These are phyloP conservation scores for Russula virescens DNA, from an alignment of 768 basidiomycete genomes.

Conservation along the genomic window DNA sequence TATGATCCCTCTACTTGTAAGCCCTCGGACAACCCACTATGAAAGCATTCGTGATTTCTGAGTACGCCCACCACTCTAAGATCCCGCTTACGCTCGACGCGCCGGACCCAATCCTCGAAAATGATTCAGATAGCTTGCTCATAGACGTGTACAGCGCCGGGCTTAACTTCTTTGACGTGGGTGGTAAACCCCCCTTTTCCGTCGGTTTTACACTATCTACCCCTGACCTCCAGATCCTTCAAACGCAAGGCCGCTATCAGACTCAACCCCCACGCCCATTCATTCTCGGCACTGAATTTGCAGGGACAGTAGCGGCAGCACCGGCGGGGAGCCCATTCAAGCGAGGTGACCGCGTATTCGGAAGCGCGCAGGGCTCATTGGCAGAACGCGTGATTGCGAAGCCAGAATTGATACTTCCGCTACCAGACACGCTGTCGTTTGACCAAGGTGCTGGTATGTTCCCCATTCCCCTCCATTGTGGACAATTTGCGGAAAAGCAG, in stretches of 20 bases:
- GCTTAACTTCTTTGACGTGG: conserved; percentile 43
- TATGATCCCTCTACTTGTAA: not conserved
- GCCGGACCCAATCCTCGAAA: conserved; percentile 33
- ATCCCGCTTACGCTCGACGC: conserved; percentile 34
- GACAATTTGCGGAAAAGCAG: not conserved
- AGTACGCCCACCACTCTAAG: conserved; percentile 39
- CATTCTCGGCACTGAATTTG: conserved; percentile 77
- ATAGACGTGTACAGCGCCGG: conserved; percentile 47
- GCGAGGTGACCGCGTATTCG: conserved; percentile 84
- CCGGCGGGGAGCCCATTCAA: conserved; percentile 74
- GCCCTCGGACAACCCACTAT: conserved; percentile 23
- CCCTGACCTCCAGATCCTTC: conserved; percentile 33
- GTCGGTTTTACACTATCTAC: no score
- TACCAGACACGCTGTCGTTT: conserved; percentile 71
- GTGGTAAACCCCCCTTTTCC: not conserved
- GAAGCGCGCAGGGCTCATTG: conserved; percentile 70
- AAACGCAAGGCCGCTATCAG: conserved; percentile 74
- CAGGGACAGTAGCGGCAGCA: conserved; percentile 78
- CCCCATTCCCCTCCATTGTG: not conserved
- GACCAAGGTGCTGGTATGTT: conserved; percentile 76
- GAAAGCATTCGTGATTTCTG: conserved; percentile 34
- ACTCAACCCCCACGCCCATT: conserved; percentile 79
- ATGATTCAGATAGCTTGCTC: conserved; percentile 38
- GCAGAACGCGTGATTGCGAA: conserved; percentile 67
- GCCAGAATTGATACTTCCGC: conserved; percentile 46